A percentile compares a stretch with the other conserved stretches of the same genome.
These are phyloP conservation scores for Cyanodermella asteris DNA, from an alignment of 2,329 filamentous ascomycete species.

Conservation along the genomic window DNA sequence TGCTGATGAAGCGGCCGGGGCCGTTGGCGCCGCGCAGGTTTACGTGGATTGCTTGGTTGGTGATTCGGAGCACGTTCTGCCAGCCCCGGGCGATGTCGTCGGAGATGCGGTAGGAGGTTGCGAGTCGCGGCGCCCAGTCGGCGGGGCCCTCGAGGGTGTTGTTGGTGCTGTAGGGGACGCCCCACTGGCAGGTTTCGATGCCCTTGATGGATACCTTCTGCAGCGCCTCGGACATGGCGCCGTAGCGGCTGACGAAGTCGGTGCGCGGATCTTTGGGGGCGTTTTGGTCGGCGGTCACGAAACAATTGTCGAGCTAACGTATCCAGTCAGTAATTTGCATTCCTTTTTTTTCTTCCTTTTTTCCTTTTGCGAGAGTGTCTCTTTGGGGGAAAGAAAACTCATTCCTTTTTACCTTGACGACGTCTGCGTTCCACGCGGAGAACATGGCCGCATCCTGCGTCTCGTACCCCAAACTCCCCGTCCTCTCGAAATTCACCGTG, in stretches of 20 bases:
- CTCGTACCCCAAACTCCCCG: no score
- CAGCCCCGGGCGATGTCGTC: conserved; percentile 13
- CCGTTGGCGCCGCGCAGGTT: conserved; percentile 10
- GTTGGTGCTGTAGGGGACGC: conserved; percentile 9
- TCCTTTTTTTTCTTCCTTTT: conserved; percentile 1
- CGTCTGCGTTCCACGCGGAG: no score
- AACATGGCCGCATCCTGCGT: no score
- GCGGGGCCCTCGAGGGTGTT: conserved; percentile 12
- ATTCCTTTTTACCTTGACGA: neutral
- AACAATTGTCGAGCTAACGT: conserved; percentile 12
- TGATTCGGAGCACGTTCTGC: conserved; percentile 12
- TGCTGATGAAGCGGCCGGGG: conserved; percentile 11
- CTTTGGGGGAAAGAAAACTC: neutral
- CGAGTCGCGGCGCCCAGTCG: conserved; percentile 11
- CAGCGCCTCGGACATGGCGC: conserved; percentile 10
- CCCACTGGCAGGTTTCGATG: conserved; percentile 12
- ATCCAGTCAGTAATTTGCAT: neutral
- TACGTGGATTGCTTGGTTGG: conserved; percentile 12
- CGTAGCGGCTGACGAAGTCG: conserved; percentile 11
- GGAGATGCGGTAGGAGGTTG: conserved; percentile 12
- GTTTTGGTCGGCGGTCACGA: conserved; percentile 8
- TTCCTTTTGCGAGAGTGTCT: neutral
- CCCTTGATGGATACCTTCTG: conserved; percentile 12
- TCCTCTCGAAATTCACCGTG: no score
- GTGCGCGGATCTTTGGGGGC: conserved; percentile 12